These are phyloP conservation scores for Phanerochaete carnosa DNA, from an alignment of 768 basidiomycete species.

Conservation along the genomic window DNA sequence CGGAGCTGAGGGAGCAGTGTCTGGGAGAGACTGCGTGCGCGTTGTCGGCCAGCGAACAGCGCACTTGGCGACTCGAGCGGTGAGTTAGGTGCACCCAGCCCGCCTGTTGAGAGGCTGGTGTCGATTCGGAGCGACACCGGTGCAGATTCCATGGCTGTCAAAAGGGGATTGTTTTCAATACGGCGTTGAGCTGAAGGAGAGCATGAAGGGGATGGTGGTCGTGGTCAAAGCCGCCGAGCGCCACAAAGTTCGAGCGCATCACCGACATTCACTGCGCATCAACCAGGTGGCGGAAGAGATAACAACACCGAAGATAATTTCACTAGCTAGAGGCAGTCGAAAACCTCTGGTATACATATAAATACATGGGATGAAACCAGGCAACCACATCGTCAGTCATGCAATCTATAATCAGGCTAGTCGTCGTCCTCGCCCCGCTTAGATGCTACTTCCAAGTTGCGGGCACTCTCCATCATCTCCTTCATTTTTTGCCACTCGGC, in stretches of 20 bases:
- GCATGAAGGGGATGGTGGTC: neutral
- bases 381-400: no score
- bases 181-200: neutral
- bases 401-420: neutral
- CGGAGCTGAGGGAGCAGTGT: conserved; percentile 5
- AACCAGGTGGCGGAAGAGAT: no score
- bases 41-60: neutral
- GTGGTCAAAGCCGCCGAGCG: neutral
- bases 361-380: no score
- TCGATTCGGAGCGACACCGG: conserved; percentile 17
- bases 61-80: neutral
- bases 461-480: conserved; percentile 72
- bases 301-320: no score
- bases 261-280: no score
- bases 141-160: neutral
- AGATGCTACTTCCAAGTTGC: conserved; percentile 50
- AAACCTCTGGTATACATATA: no score
- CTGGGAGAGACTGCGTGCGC: conserved; percentile 7
- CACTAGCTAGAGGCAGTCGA: no score
- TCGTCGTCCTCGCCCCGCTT: conserved; percentile 44
- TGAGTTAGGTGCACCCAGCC: neutral
- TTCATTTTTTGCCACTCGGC: conserved; percentile 70
- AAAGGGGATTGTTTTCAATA: neutral
- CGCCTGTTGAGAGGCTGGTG: conserved; percentile 10
- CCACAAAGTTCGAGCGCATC: neutral